Evolutionary conservation across 2,329 filamentous ascomycete genomes (phyloP).

Genomic region (Fusarium sp.): DNA sequence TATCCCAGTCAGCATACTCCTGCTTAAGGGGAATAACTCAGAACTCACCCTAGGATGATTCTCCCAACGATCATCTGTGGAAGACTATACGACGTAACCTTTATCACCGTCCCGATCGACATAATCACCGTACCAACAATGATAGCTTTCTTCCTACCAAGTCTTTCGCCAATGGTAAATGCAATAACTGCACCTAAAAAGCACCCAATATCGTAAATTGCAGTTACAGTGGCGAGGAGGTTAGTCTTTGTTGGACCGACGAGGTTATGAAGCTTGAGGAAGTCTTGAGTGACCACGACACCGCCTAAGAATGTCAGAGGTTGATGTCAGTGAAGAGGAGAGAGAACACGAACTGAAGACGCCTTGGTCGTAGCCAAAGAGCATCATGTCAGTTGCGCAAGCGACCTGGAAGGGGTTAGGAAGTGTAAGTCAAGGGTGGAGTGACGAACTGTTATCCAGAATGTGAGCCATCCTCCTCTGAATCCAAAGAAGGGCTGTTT

Average conservation of each 20-base stretch:
- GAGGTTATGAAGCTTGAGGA: slow-evolving; percentile 28
- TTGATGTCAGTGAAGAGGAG: background rate
- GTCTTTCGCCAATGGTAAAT: slow-evolving; percentile 22
- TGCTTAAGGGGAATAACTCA: too few species aligned
- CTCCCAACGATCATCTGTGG: slow-evolving; percentile 30
- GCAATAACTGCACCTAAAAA: slow-evolving; percentile 28
- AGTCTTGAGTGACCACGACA: slow-evolving; percentile 26
- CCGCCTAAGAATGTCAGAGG: slow-evolving; percentile 6
- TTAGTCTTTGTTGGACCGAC: slow-evolving; percentile 25
- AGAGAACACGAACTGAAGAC: slow-evolving; percentile 2
- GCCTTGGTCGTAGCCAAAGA: slow-evolving; percentile 28
- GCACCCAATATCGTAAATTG: slow-evolving; percentile 30
- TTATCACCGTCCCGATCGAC: slow-evolving; percentile 29
- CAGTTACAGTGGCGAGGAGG: slow-evolving; percentile 24
- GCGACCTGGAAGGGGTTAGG: background rate
- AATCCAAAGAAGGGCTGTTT: slow-evolving; percentile 21
- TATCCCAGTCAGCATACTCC: background rate
- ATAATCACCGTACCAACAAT: slow-evolving; percentile 22
- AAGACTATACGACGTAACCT: slow-evolving; percentile 25
- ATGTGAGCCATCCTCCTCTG: slow-evolving; percentile 32
- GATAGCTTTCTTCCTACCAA: slow-evolving; percentile 28
- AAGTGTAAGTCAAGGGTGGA: too few species aligned
- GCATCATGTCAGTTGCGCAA: slow-evolving; percentile 26
- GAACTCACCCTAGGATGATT: slow-evolving; percentile 19
- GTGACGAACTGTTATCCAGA: slow-evolving; percentile 27